Evolutionary conservation across 148 eudicot genomes (phyloP).

Genomic region (Chenopodium suecicum): DNA sequence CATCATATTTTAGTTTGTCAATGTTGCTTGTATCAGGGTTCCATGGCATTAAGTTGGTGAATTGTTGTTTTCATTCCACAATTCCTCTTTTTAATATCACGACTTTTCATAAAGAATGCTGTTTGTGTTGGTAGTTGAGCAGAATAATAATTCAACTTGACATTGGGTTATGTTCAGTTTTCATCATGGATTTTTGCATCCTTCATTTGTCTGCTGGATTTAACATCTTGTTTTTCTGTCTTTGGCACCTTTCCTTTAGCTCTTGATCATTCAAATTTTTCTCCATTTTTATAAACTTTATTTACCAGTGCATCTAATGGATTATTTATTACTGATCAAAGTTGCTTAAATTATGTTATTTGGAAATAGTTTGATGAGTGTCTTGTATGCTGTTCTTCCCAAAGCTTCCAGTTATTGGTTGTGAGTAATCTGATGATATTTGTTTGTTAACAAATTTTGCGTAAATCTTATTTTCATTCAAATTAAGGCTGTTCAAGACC

Average conservation of each 20-base stretch:
- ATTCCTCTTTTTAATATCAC: background rate
- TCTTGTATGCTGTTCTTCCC: background rate
- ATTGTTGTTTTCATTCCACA: background rate
- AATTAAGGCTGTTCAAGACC: background rate
- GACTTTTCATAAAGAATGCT: background rate
- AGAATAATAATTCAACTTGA: background rate
- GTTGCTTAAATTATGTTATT: background rate
- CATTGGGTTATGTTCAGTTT: background rate
- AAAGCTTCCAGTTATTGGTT: background rate
- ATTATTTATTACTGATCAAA: background rate
- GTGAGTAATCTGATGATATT: background rate
- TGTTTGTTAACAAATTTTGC: background rate
- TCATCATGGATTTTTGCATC: background rate
- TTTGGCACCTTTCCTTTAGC: background rate
- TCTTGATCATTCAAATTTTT: background rate
- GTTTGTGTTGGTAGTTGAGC: background rate
- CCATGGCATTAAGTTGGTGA: background rate
- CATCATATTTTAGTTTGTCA: background rate
- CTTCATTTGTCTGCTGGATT: background rate
- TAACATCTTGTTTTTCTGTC: background rate
- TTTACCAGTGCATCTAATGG: background rate
- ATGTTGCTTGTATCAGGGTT: background rate
- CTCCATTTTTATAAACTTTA: no score
- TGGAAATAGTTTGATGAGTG: background rate
- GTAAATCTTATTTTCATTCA: background rate